These are phyloP conservation scores for Cladophialophora chaetospira DNA, from an alignment of 2,329 filamentous ascomycete genomes.

Conservation along the genomic window DNA sequence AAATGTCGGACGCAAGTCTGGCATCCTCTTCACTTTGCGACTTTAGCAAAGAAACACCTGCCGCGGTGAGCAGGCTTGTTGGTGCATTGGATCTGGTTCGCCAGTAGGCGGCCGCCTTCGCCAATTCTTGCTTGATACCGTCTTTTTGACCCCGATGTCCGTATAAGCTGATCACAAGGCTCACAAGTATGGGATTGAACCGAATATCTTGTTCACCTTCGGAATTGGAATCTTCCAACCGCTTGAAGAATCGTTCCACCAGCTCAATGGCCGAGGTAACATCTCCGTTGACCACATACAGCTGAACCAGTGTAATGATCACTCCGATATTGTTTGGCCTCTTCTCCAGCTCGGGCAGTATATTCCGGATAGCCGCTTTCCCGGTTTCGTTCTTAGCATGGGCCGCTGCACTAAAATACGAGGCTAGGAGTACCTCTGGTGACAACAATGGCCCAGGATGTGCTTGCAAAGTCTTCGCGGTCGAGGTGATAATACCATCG, in stretches of 20 bases:
- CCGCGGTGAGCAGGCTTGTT: slow-evolving; percentile 73
- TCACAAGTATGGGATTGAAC: slow-evolving; percentile 82
- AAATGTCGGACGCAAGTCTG: slow-evolving; percentile 72
- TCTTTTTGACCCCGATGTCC: slow-evolving; percentile 71
- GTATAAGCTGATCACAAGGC: slow-evolving; percentile 77
- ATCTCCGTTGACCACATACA: slow-evolving; percentile 74
- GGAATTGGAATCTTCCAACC: slow-evolving; percentile 64
- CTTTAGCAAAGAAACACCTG: slow-evolving; percentile 78
- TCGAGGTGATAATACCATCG: slow-evolving; percentile 56
- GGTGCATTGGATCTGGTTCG: slow-evolving; percentile 61
- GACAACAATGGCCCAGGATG: slow-evolving; percentile 53
- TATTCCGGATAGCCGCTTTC: slow-evolving; percentile 68
- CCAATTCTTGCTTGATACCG: slow-evolving; percentile 71
- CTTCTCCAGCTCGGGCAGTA: slow-evolving; percentile 70
- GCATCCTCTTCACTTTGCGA: slow-evolving; percentile 71
- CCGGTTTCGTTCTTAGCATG: slow-evolving; percentile 62
- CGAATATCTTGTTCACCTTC: slow-evolving; percentile 67
- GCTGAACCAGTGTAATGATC: slow-evolving; percentile 75
- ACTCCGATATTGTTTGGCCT: slow-evolving; percentile 80
- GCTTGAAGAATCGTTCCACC: slow-evolving; percentile 73
- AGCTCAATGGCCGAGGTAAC: slow-evolving; percentile 71
- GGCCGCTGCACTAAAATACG: slow-evolving; percentile 73
- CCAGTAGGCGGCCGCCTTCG: slow-evolving; percentile 82
- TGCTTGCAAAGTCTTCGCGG: slow-evolving; percentile 51
- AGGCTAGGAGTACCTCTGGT: slow-evolving; percentile 56